Percentiles rank a stretch among this genome's conserved stretches.
Conservation (phyloP, 495 filamentous ascomycete species). For the Talaromyces stipitatus region DNA sequence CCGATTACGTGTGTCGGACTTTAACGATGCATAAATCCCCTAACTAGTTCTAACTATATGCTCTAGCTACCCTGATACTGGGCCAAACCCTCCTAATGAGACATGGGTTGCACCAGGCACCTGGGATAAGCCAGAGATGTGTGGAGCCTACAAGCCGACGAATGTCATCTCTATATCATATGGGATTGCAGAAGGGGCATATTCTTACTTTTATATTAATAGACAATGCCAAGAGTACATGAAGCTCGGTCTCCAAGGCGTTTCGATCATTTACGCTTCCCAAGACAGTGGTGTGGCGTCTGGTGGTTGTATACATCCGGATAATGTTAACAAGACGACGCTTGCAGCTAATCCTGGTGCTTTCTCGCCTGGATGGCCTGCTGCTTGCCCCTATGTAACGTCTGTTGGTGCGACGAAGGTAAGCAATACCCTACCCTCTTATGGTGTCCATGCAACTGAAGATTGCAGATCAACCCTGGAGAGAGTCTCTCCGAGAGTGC, state of each 20-base stretch:
- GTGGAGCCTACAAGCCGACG: slow-evolving; percentile 33
- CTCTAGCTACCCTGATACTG: background rate
- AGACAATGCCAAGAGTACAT: slow-evolving; percentile 34
- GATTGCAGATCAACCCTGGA: slow-evolving; percentile 1
- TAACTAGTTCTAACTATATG: background rate
- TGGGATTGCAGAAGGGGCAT: slow-evolving; percentile 26
- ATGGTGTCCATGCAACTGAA: background rate
- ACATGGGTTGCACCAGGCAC: background rate
- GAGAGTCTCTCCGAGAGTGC: background rate
- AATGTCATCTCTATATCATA: slow-evolving; percentile 43
- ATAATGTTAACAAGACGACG: background rate
- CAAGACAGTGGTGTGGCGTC: slow-evolving; percentile 25
- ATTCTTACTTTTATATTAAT: slow-evolving; percentile 24
- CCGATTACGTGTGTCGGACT: background rate
- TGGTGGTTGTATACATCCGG: background rate
- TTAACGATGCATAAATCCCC: background rate
- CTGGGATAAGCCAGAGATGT: slow-evolving; percentile 10
- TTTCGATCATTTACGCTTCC: slow-evolving; percentile 28
- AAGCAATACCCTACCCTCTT: slow-evolving; percentile 8
- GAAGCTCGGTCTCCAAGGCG: slow-evolving; percentile 40
- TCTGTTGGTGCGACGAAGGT: slow-evolving; percentile 34
- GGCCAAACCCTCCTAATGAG: background rate
- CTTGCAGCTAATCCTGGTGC: slow-evolving; percentile 7
- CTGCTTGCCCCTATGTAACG: slow-evolving; percentile 17
- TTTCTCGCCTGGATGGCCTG: slow-evolving; percentile 27